These are phyloP conservation scores for Arthrobotrys sphaeroides DNA, from an alignment of 2,329 filamentous ascomycete species.

Conservation along the genomic window DNA sequence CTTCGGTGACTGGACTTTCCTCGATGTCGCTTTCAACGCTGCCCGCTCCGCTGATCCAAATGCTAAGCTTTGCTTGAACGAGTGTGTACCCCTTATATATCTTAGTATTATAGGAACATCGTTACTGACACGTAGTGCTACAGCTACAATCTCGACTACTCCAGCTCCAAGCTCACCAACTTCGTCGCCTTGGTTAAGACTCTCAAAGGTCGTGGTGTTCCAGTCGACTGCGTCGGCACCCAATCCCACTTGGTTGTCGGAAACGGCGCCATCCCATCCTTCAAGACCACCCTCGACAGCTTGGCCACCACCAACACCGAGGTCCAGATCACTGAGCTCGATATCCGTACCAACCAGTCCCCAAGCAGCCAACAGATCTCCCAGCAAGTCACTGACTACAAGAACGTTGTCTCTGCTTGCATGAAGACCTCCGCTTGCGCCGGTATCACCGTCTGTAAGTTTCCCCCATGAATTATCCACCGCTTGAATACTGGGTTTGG, in stretches of 20 bases:
- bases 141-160: conserved; percentile 71
- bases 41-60: conserved; percentile 73
- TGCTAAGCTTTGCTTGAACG: conserved; percentile 79
- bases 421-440: conserved; percentile 69
- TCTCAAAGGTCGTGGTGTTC: conserved; percentile 70
- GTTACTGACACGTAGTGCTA: neutral
- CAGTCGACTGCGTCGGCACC: conserved; percentile 72
- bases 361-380: conserved; percentile 63
- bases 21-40: conserved; percentile 75
- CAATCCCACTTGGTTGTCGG: conserved; percentile 68
- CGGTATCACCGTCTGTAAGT: conserved; percentile 71
- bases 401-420: conserved; percentile 67
- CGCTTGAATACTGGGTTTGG: neutral
- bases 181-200: conserved; percentile 70
- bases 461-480: neutral
- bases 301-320: conserved; percentile 68
- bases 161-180: conserved; percentile 68
- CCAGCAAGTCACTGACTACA: conserved; percentile 57
- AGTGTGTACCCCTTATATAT: conserved; percentile 61
- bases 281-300: conserved; percentile 64
- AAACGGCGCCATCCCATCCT: conserved; percentile 61
- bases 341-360: conserved; percentile 70
- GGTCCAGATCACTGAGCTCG: conserved; percentile 74
- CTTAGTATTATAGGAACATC: conserved; percentile 59
- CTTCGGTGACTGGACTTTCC: conserved; percentile 73